Base-by-base conservation (phyloP, 768 basidiomycete genomes). In the Leccinum sublutescens region DNA sequence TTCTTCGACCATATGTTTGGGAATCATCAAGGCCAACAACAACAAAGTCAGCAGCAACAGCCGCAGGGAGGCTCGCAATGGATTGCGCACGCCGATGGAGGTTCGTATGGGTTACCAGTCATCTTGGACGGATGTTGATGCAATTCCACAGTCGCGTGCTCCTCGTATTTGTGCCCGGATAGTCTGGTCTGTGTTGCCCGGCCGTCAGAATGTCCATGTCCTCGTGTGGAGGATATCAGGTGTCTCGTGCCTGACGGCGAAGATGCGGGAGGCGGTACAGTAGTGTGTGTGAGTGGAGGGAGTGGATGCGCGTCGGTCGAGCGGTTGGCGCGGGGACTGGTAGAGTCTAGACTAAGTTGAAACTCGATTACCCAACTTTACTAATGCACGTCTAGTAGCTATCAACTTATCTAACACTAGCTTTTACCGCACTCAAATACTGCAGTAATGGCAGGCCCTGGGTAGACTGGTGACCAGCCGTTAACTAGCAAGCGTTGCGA, bases 1-100 rank as follows among this genome's bases (percentile, higher is more conserved):
- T 89, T 91, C 73, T 93, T 93, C 66, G 85, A 88, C 61, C 84
- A 87, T 45, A 86, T 91, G 83, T 92, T 90, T 66, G 83, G 84
- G 34, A 64, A 64, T 45, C 78, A 82, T 23, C 82, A 83, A 40
- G 62, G 52, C 23, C 74, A 75, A 38, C 85, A 87, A 38, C 85
- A 87, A 12, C 83, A 86, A 55, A 27, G 38, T 25, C 80, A 83
- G 19, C 85, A 86, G 43, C 82, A 81, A 53, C 79, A 58, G 19
- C 34, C 62, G 12, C 57, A 80, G 23, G 71, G 79, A 47, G 81
- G 80, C 17, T 80, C 81, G 3, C 88, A 89, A 65, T 89, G 88
- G 84, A 79, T 79, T 29, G 76, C 83, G 0, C 86, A 88, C 52
- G 79, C 83, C 29, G 88, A 91, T 33, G 79, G 77, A 64, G 84